Evolutionary conservation across 148 eudicot species (phyloP).

Genomic region (Rhododendron henanense): DNA sequence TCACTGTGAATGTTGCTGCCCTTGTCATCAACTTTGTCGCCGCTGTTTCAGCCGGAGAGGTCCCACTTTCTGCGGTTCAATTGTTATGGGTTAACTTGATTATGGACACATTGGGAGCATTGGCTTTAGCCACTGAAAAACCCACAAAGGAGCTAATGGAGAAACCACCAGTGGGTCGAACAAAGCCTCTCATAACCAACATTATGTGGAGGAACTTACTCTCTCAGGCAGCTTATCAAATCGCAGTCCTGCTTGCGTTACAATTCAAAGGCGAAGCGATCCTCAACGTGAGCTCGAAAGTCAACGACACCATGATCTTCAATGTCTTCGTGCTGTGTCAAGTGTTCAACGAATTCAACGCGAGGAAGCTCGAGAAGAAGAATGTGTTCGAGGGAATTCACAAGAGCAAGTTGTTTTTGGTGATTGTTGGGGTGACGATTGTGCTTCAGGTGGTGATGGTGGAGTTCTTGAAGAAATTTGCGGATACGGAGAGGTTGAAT

Average conservation of each 20-base stretch:
- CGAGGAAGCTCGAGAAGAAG: too few species aligned
- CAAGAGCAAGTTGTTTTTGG: too few species aligned
- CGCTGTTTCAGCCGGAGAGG: conserved; percentile 16
- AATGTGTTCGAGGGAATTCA: too few species aligned
- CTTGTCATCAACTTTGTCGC: conserved; percentile 15
- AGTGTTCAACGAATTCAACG: too few species aligned
- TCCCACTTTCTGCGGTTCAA: conserved; percentile 17
- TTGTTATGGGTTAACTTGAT: conserved; percentile 20
- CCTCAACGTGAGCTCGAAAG: too few species aligned
- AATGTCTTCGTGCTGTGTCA: too few species aligned
- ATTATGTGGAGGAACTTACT: conserved; percentile 23
- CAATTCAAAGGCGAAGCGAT: too few species aligned
- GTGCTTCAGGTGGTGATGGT: too few species aligned
- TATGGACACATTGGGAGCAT: conserved; percentile 24
- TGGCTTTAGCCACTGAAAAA: conserved; percentile 18
- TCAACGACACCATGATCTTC: too few species aligned
- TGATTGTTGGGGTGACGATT: too few species aligned
- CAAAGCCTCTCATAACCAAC: conserved; percentile 16
- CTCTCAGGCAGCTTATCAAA: conserved; percentile 17
- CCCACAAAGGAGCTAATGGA: conserved; percentile 11
- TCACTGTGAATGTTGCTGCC: conserved; percentile 14
- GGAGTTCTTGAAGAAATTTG: too few species aligned
- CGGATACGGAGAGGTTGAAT: too few species aligned
- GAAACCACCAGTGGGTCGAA: conserved; percentile 15
- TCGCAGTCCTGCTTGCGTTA: conserved; percentile 5